Base-by-base conservation (phyloP, 768 basidiomycete genomes). In the Chalciporus sphaerocephalus region DNA sequence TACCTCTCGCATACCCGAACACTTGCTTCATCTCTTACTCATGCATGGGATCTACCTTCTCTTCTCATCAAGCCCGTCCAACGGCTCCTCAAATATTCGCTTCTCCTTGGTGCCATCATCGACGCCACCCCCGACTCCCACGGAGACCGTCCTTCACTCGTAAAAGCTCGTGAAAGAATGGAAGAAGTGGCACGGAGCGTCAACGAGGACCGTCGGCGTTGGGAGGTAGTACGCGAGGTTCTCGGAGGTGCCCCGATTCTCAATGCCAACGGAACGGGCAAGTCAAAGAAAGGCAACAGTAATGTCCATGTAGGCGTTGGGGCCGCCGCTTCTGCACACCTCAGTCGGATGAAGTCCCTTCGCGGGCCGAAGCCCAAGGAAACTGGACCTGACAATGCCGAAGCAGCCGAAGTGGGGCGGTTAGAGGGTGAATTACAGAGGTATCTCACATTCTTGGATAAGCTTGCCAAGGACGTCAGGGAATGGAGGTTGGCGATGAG, bases 51-150 rank as follows among this genome's bases (percentile, higher is more conserved):
- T 62, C 80, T 99, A 21, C 75, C 90, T 5, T 92, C 92, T 0
- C 78, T 97, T 30, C 84, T 99, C 49, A 97, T 99, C 67, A 97
- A 98, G 67, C 96, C 96, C 25, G 92, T 99, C 4, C 96, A 98
- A 60, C 83, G 95, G 13, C 76, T 97, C 44, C 81, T 97, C 52
- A 98, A 97, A 62, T 99, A 99, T 60, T 82, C 90, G 0, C 78
- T 98, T 8, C 77, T 99, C 22, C 79, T 99, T 25, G 68, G 70
- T 20, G 80, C 87, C 20, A 83, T 92, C 53, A 77, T 85, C 42
- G 80, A 84, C 40, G 84, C 83, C 57, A 92, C 90, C 0, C 80
- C 83, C 6, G 78, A 82, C 42, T 62, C 65, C 18, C 87, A 90
- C 57, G 69, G 72, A 1, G 89, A 91, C 67, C 83, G 83, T 16